Percentiles rank a stretch among this genome's conserved stretches.
phyloP scores from a whole-genome alignment of 345 rosid genomes.

The Corchorus capsularis region DNA sequence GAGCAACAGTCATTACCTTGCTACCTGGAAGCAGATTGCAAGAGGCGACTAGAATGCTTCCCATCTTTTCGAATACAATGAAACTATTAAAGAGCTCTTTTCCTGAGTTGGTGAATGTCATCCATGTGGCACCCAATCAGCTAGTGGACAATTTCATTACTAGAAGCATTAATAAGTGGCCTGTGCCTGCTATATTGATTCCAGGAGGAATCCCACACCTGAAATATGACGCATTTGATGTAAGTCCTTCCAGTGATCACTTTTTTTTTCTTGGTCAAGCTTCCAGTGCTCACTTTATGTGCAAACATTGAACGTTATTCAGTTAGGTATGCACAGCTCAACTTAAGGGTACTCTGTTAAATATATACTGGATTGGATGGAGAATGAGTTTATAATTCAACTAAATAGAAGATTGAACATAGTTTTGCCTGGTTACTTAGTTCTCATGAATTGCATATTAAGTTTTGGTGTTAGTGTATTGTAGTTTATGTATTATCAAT shows the following conservation, averaged over 20 bases:
- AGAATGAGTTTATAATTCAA: neutral
- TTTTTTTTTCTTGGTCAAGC: neutral
- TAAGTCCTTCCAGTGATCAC: slow-evolving; percentile 40
- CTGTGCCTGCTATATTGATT: slow-evolving; percentile 68
- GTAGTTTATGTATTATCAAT: neutral
- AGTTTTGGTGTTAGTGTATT: neutral
- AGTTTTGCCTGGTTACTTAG: neutral
- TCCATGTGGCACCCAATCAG: slow-evolving; percentile 80
- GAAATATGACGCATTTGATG: slow-evolving; percentile 78
- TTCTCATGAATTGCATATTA: neutral
- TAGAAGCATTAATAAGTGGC: slow-evolving; percentile 55
- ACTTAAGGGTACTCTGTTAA: neutral
- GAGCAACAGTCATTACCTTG: slow-evolving; percentile 64
- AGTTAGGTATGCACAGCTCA: neutral
- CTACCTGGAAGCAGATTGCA: slow-evolving; percentile 97
- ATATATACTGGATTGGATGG: neutral
- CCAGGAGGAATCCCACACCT: slow-evolving; percentile 62
- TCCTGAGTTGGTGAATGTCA: slow-evolving; percentile 50
- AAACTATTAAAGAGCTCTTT: slow-evolving; percentile 51
- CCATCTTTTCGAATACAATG: slow-evolving; percentile 63
- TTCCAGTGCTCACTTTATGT: slow-evolving; percentile 11
- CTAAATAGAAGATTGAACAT: neutral
- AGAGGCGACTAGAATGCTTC: slow-evolving; percentile 86
- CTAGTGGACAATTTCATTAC: slow-evolving; percentile 58
- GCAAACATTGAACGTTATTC: neutral